Evolutionary conservation across 768 basidiomycete species (phyloP).

Genomic region (Pleurotus pulmonarius): DNA sequence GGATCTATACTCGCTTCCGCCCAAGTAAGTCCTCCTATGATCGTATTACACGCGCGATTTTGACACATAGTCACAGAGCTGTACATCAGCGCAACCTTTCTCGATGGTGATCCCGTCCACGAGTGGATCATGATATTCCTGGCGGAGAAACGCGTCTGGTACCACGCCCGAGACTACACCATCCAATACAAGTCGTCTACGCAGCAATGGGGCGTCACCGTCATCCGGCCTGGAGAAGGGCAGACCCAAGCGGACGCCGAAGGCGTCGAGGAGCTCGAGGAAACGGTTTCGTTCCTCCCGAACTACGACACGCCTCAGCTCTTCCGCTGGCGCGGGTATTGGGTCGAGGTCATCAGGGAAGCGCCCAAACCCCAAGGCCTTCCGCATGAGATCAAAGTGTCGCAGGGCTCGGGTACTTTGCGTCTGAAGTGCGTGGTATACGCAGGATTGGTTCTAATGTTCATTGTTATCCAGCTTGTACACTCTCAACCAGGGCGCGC

Average conservation of each 20-base stretch:
- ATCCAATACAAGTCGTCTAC: slow-evolving; percentile 34
- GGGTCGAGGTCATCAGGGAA: slow-evolving; percentile 30
- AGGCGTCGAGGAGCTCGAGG: slow-evolving; percentile 16
- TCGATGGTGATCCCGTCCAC: slow-evolving; percentile 41
- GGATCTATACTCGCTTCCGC: slow-evolving; percentile 30
- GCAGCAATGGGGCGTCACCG: slow-evolving; percentile 33
- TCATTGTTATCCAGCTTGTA: slow-evolving; percentile 29
- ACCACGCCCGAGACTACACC: slow-evolving; percentile 32
- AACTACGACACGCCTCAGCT: slow-evolving; percentile 34
- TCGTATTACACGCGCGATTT: background rate
- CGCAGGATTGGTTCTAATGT: background rate
- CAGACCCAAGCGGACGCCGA: slow-evolving; percentile 8
- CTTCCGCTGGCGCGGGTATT: slow-evolving; percentile 41
- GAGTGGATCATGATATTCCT: slow-evolving; percentile 46
- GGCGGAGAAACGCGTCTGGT: slow-evolving; percentile 40
- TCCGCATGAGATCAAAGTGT: too few relatives aligned
- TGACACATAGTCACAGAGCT: slow-evolving; percentile 26
- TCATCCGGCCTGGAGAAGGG: background rate
- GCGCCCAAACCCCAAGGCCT: too few relatives aligned
- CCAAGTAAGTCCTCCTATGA: slow-evolving; percentile 23
- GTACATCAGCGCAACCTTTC: slow-evolving; percentile 40
- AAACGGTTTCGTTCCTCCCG: slow-evolving; percentile 38
- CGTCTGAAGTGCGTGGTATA: background rate
- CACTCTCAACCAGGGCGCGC: slow-evolving; percentile 34
- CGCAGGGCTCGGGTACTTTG: background rate